Evolutionary conservation across 208 protist genomes (phyloP).

Genomic region (Wallacemonas rigidus): DNA sequence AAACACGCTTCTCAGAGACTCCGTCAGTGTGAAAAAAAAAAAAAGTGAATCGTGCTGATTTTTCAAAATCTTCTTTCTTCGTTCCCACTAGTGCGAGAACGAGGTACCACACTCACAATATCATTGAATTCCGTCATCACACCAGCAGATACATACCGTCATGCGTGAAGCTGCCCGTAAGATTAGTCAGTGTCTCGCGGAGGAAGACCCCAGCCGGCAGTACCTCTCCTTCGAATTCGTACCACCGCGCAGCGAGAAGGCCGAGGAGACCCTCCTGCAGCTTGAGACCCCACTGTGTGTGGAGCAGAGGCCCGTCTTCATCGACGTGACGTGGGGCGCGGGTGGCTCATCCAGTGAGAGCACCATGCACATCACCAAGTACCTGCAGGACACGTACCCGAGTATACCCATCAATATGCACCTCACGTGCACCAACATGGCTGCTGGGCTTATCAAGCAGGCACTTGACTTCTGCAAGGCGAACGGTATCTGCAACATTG

Average conservation of each 20-base stretch:
- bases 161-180: slow-evolving; percentile 8
- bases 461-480: slow-evolving; percentile 80
- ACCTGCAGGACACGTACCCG: slow-evolving; percentile 89
- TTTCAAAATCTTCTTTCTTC: no score
- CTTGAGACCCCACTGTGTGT: slow-evolving; percentile 82
- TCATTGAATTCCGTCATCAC: not conserved
- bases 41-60: no score
- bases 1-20: no score
- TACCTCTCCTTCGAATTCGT: slow-evolving; percentile 97
- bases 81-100: no score
- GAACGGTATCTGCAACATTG: slow-evolving; percentile 95
- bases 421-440: slow-evolving; percentile 96
- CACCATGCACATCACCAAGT: slow-evolving; percentile 77
- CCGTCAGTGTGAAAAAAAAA: no score
- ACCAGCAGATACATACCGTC: not conserved
- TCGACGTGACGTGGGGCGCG: slow-evolving; percentile 97
- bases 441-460: slow-evolving; percentile 63
- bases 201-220: slow-evolving; percentile 41
- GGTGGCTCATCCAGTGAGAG: slow-evolving; percentile 85
- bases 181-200: slow-evolving; percentile 21
- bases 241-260: slow-evolving; percentile 92
- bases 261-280: slow-evolving; percentile 83
- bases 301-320: slow-evolving; percentile 83
- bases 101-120: no score
- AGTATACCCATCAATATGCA: slow-evolving; percentile 82